Evolutionary conservation across 139 green algal genomes (phyloP).

Genomic region (Zygnema cylindricum): DNA sequence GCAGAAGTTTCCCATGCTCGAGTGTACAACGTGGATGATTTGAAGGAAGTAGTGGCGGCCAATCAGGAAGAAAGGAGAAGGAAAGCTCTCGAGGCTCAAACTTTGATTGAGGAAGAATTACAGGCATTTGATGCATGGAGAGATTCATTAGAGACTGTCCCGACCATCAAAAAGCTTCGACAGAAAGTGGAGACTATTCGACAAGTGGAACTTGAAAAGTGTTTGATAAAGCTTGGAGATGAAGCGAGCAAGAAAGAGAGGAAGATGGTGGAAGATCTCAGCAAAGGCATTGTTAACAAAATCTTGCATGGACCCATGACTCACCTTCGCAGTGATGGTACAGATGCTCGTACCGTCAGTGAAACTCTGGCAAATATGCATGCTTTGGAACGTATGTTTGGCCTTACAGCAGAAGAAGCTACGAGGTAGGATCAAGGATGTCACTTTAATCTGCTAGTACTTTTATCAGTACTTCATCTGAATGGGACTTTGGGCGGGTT

Average conservation of each 20-base stretch:
- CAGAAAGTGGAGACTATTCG: slow-evolving; percentile 92
- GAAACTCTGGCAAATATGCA: slow-evolving; percentile 98
- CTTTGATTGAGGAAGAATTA: slow-evolving; percentile 76
- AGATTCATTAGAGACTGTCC: slow-evolving; percentile 96
- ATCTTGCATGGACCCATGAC: slow-evolving; percentile 98
- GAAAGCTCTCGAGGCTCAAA: slow-evolving; percentile 77
- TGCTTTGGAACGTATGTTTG: slow-evolving; percentile 98
- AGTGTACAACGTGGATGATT: slow-evolving; percentile 99
- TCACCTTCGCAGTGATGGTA: slow-evolving; percentile 90
- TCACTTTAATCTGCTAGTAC: no score
- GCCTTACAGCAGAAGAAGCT: slow-evolving; percentile 68
- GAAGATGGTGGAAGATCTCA: slow-evolving; percentile 93
- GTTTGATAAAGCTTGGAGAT: slow-evolving; percentile 80
- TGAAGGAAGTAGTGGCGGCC: slow-evolving; percentile 95
- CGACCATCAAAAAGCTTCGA: slow-evolving; percentile 96
- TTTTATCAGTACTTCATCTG: no score
- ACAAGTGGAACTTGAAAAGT: slow-evolving; percentile 90
- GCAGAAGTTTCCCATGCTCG: slow-evolving; percentile 71
- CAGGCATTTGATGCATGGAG: slow-evolving; percentile 94
- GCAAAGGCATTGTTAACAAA: slow-evolving; percentile 97
- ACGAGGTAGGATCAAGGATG: not conserved
- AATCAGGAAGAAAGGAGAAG: slow-evolving; percentile 89
- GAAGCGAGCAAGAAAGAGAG: slow-evolving; percentile 96
- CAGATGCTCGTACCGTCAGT: slow-evolving; percentile 81
- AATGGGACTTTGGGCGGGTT: no score